These are phyloP conservation scores for Astraeus odoratus DNA, from an alignment of 768 basidiomycete species.

Conservation along the genomic window DNA sequence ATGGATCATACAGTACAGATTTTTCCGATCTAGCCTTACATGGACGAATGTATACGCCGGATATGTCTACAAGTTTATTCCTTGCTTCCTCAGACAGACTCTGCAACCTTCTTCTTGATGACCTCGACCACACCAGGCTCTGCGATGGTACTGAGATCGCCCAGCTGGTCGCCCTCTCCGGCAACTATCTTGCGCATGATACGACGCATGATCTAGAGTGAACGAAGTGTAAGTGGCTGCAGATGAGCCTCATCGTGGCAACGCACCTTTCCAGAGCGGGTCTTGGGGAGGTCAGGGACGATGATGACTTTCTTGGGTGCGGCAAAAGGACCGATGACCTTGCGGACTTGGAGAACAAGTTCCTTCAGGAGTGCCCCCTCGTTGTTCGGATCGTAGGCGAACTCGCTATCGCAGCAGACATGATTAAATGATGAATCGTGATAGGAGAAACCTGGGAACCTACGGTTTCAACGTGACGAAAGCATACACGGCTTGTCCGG, in stretches of 20 bases:
- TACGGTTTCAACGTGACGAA: constrained; percentile 94
- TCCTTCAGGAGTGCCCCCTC: constrained; percentile 76
- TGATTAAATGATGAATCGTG: neutral
- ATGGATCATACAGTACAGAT: neutral
- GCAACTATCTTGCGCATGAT: constrained; percentile 96
- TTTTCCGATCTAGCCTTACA: neutral
- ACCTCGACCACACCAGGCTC: constrained; percentile 82
- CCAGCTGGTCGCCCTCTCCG: constrained; percentile 91
- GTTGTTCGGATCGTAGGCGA: constrained; percentile 62
- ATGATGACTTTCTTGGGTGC: constrained; percentile 90
- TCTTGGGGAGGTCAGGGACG: constrained; percentile 86
- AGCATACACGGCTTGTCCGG: constrained; percentile 89
- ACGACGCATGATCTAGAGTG: constrained; percentile 77
- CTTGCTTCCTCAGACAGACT: constrained; percentile 13
- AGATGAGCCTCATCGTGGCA: neutral
- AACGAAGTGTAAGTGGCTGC: neutral
- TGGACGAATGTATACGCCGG: neutral
- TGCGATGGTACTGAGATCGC: constrained; percentile 89
- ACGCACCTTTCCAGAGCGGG: constrained; percentile 79
- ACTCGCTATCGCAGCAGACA: constrained; percentile 49
- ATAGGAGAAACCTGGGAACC: constrained; percentile 22
- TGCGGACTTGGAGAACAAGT: constrained; percentile 89
- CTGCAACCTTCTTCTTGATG: constrained; percentile 74
- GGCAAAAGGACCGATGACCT: constrained; percentile 97
- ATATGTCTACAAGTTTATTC: constrained; percentile 13